Evolutionary conservation across 805 yeast species (phyloP).

Genomic region (Lachancea lanzarotensis): DNA sequence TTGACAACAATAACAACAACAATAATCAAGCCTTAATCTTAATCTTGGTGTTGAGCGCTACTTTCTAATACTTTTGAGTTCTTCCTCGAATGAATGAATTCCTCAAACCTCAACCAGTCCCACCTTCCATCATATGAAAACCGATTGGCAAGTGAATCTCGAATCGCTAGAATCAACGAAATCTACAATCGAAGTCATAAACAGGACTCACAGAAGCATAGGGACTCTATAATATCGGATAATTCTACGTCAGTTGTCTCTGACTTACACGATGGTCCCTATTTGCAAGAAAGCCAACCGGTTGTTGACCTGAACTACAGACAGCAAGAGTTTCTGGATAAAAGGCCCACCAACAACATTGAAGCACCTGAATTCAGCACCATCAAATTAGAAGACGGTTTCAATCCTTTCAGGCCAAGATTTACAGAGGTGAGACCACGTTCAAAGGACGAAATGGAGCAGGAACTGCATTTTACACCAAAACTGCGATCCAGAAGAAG

Average conservation of each 20-base stretch:
- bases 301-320: background rate
- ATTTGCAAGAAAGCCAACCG: conserved; percentile 1
- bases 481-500: conserved; percentile 20
- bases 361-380: conserved; percentile 5
- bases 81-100: conserved; percentile 13
- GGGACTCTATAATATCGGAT: conserved; percentile 21
- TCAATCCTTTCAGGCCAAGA: conserved; percentile 9
- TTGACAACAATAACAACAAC: too few relatives aligned
- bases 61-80: too few relatives aligned
- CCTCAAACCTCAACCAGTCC: conserved; percentile 3
- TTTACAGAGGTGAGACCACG: conserved; percentile 2
- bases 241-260: conserved; percentile 10
- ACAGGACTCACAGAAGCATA: conserved; percentile 6
- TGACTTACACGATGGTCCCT: background rate
- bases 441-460: conserved; percentile 20
- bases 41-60: too few relatives aligned
- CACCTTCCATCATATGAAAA: conserved; percentile 17
- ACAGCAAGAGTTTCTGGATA: background rate
- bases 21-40: too few relatives aligned
- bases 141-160: conserved; percentile 18
- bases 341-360: background rate
- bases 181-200: conserved; percentile 16
- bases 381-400: conserved; percentile 10
- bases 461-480: conserved; percentile 30
- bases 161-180: conserved; percentile 22